Base-by-base conservation (phyloP, 164 flowering plant species). In the Vitis labrusca region DNA sequence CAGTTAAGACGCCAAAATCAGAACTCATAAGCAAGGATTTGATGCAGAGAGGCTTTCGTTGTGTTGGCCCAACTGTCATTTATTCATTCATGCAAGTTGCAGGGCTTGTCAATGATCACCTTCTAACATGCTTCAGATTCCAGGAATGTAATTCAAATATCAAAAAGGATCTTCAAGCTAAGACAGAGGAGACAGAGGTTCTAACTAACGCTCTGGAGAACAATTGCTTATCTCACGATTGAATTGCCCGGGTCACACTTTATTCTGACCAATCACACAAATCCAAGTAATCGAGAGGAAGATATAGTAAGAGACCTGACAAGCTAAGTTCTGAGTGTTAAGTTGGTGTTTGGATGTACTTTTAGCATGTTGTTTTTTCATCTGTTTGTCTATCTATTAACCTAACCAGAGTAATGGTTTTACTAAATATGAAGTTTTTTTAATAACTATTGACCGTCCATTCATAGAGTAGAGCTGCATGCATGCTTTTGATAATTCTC, bases 71-170 rank as follows among this genome's bases (percentile, higher is more conserved):
- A 0, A 86, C 93, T 1, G 86, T 90, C 10, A 75, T 94, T 5
- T 94, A 94, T 66, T 86, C 97, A 16, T 90, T 94, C 85, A 89
- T 94, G 96, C 96, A 94, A 72, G 96, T 79, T 0, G 83, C 94
- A 0, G 97, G 98, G 5, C 74, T 94, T 14, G 91, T 86, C 27
- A 94, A 91, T 19, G 94, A 89, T 68, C 98, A 94, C 80, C 91
- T 94, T 47, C 8, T 73, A 52, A 72, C 85, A 49, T 91, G 96
- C 83, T 94, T 86, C 87, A 88, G 98, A 78, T 85, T 81, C 79
- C 69, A 78, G 10, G 88, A 84, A 50, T 91, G 95, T 79, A 74
- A 66, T 53, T 59, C 37, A 23, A 67, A 52, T 10, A 27, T 32
- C 48, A 70, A 71, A 17, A 78, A 67, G 64, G 81, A 75, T 52